These are phyloP conservation scores for Smithsoniella earleae DNA, from an alignment of 163 green algal genomes.

Conservation along the genomic window DNA sequence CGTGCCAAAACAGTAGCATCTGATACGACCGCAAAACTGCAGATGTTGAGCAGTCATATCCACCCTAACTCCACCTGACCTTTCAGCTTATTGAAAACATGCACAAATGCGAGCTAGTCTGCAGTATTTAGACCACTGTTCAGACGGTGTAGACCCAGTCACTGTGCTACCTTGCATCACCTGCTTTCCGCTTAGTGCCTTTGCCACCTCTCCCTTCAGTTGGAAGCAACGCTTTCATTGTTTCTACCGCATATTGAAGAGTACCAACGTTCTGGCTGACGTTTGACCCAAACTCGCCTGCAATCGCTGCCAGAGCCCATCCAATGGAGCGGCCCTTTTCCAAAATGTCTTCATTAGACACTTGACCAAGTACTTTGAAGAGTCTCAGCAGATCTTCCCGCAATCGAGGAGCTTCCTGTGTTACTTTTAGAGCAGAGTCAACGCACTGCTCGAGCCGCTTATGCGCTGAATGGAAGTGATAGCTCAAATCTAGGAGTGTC, in stretches of 20 bases:
- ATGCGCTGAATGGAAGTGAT: conserved; percentile 1
- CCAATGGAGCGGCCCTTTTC: conserved; percentile 20
- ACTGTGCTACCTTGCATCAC: too few relatives aligned
- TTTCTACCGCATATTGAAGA: background rate
- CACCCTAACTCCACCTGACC: too few relatives aligned
- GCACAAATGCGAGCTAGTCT: too few relatives aligned
- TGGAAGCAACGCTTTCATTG: too few relatives aligned
- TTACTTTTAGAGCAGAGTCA: background rate
- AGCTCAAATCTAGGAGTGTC: background rate
- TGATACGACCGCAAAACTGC: too few relatives aligned
- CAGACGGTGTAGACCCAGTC: too few relatives aligned
- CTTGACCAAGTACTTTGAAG: background rate
- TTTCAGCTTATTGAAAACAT: too few relatives aligned
- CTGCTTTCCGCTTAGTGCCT: background rate
- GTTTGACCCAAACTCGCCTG: conserved; percentile 12
- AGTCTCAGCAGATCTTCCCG: background rate
- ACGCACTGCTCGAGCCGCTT: conserved; percentile 1
- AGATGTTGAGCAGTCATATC: too few relatives aligned
- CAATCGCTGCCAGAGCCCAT: conserved; percentile 1
- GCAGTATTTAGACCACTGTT: too few relatives aligned
- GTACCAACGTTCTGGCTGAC: conserved; percentile 14
- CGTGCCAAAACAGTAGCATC: too few relatives aligned
- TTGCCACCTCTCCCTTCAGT: too few relatives aligned
- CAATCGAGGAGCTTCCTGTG: background rate
- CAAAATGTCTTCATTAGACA: background rate